A percentile compares a stretch with the other conserved stretches of the same genome.
These are phyloP conservation scores for Roridomyces roridus DNA, from an alignment of 768 basidiomycete genomes.

Conservation along the genomic window DNA sequence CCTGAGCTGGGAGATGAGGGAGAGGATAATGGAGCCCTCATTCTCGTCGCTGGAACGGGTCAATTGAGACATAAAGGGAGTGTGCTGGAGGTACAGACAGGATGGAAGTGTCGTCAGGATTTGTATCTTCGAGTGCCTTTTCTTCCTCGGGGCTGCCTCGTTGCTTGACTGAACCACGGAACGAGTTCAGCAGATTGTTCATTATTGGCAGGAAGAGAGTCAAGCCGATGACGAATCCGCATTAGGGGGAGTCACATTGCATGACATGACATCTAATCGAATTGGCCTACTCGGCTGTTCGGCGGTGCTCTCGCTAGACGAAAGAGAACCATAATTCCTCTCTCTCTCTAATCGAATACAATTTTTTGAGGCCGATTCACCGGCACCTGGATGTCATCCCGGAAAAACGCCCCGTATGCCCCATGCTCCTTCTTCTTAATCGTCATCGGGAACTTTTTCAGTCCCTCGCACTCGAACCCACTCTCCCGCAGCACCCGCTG, in stretches of 20 bases:
- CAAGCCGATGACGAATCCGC: slow-evolving; percentile 7
- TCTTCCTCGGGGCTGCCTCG: slow-evolving; percentile 71
- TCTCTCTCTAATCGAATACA: slow-evolving; percentile 54
- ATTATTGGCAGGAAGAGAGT: slow-evolving; percentile 45
- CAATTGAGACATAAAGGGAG: slow-evolving; percentile 29
- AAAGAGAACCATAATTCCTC: not conserved
- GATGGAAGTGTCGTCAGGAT: slow-evolving; percentile 90
- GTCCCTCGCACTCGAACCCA: slow-evolving; percentile 75
- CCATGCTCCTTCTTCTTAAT: slow-evolving; percentile 96
- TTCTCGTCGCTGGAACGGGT: slow-evolving; percentile 77
- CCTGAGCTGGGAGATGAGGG: slow-evolving; percentile 90
- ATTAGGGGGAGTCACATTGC: not conserved
- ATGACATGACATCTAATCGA: too few species aligned
- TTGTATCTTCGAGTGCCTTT: slow-evolving; percentile 79
- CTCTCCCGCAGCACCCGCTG: slow-evolving; percentile 90
- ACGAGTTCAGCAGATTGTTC: slow-evolving; percentile 81
- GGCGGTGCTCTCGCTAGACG: too few species aligned
- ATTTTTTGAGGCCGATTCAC: slow-evolving; percentile 74
- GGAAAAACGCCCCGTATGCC: slow-evolving; percentile 87
- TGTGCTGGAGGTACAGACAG: slow-evolving; percentile 63
- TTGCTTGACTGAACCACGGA: slow-evolving; percentile 58
- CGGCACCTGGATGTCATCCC: slow-evolving; percentile 67
- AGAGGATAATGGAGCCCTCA: slow-evolving; percentile 89
- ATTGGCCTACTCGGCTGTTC: too few species aligned
- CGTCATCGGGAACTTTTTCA: slow-evolving; percentile 92